These are phyloP conservation scores for Colletotrichum graminicola DNA, from an alignment of 2,329 filamentous ascomycete genomes.

Conservation along the genomic window DNA sequence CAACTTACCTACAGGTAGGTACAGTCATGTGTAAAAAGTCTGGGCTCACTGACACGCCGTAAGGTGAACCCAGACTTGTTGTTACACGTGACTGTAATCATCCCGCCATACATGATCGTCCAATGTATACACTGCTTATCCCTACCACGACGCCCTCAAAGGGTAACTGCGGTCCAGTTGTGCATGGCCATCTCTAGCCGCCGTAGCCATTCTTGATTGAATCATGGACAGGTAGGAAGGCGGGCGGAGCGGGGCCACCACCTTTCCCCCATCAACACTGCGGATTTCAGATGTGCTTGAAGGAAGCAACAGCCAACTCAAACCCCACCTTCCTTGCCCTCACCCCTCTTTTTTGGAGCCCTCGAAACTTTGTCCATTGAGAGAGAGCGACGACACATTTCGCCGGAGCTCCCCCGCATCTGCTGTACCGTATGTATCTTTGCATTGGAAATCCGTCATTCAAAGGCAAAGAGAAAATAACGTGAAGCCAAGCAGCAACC, in stretches of 20 bases:
- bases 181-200: constrained; percentile 18
- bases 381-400: neutral
- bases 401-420: constrained; percentile 30
- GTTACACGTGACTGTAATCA: too few relatives aligned
- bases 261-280: neutral
- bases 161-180: neutral
- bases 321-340: neutral
- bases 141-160: constrained; percentile 1
- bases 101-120: neutral
- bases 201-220: constrained; percentile 3
- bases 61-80: too few relatives aligned
- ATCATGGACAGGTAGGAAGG: neutral
- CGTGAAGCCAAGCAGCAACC: neutral
- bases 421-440: constrained; percentile 10
- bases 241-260: neutral
- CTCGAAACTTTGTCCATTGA: constrained; percentile 2
- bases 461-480: neutral
- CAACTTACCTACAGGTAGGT: neutral
- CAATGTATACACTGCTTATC: neutral
- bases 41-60: too few relatives aligned
- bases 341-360: neutral
- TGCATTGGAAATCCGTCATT: neutral
- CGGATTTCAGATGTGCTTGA: neutral
- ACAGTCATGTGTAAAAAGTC: too few relatives aligned
- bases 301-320: neutral